Conservation (phyloP, 495 filamentous ascomycete genomes). For the Viridothelium virens region DNA sequence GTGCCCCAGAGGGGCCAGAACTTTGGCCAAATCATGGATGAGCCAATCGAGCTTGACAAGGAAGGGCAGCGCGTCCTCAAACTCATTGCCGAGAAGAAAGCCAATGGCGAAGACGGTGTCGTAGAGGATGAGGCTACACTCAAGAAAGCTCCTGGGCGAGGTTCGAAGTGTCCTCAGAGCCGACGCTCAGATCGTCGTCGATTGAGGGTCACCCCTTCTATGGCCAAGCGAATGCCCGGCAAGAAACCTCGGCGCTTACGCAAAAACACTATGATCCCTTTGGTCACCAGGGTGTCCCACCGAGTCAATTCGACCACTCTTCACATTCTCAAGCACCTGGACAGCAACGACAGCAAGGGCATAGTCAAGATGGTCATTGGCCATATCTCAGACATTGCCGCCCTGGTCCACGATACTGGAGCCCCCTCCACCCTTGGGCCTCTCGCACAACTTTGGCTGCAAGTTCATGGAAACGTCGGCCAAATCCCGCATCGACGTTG, state of each 20-base stretch:
- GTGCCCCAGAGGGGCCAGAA: too few relatives aligned
- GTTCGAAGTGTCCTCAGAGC: constrained; percentile 69
- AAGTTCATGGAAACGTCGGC: constrained; percentile 99
- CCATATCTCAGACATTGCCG: constrained; percentile 70
- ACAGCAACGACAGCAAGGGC: too few relatives aligned
- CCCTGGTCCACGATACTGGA: constrained; percentile 56
- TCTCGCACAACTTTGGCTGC: constrained; percentile 57
- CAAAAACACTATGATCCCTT: too few relatives aligned
- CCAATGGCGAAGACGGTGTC: too few relatives aligned
- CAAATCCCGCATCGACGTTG: constrained; percentile 95
- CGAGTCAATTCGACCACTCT: too few relatives aligned
- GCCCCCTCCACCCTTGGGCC: too few relatives aligned
- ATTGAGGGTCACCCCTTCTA: constrained; percentile 70
- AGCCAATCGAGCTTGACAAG: constrained; percentile 46
- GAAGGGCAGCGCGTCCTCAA: too few relatives aligned
- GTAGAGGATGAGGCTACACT: too few relatives aligned
- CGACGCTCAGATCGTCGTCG: constrained; percentile 38
- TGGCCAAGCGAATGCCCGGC: constrained; percentile 44
- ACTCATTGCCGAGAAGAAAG: too few relatives aligned
- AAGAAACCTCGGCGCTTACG: too few relatives aligned
- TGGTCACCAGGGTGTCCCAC: too few relatives aligned
- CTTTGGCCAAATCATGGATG: constrained; percentile 61
- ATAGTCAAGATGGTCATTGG: constrained; percentile 62
- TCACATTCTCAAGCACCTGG: too few relatives aligned
- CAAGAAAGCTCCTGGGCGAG: constrained; percentile 46